Conservation (phyloP, 2,329 filamentous ascomycete species). For the Metarhizium humberi region DNA sequence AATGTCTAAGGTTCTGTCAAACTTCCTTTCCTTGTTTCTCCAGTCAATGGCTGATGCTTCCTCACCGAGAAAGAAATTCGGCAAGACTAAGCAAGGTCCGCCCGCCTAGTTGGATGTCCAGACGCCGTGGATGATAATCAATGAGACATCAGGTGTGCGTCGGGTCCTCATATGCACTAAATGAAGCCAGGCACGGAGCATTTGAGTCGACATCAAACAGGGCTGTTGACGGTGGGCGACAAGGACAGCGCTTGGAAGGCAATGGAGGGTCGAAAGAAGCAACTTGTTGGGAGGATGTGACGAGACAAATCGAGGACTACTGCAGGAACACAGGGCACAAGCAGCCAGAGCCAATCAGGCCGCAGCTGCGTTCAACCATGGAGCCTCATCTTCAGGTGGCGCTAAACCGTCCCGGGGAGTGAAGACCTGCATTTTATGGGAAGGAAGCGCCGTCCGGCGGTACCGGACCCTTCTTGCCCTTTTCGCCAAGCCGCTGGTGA, state of each 20-base stretch:
- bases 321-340: not conserved
- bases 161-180: not conserved
- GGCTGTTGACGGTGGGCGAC: not conserved
- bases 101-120: not conserved
- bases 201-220: not conserved
- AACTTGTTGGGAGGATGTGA: not conserved
- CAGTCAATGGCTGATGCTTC: too few relatives aligned
- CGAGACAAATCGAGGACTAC: not conserved
- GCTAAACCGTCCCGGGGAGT: not conserved
- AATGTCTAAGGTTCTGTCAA: too few relatives aligned
- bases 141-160: not conserved
- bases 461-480: not conserved
- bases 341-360: not conserved
- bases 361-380: not conserved
- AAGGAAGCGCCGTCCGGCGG: not conserved
- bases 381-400: conserved; percentile 4
- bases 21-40: too few relatives aligned
- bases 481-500: not conserved
- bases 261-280: too few relatives aligned
- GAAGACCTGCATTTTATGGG: not conserved
- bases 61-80: too few relatives aligned
- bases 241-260: not conserved
- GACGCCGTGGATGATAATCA: not conserved
- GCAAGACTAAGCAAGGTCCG: not conserved
- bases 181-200: not conserved